phyloP scores from a whole-genome alignment of 768 basidiomycete species.

The Mycena albidolilacea region DNA sequence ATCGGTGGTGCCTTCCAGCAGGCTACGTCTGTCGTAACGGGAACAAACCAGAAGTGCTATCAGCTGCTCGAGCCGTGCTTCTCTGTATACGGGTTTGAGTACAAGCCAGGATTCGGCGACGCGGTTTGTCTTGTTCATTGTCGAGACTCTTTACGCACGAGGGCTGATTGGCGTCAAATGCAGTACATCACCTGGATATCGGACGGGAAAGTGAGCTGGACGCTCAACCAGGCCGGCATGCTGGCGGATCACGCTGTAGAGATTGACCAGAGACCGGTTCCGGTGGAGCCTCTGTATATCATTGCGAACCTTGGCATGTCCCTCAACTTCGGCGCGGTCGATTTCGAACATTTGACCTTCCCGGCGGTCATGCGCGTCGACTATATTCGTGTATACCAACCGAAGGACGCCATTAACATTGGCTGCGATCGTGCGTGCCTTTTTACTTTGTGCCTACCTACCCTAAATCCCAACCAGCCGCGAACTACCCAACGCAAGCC shows the following conservation, averaged over 20 bases:
- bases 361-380: conserved; percentile 78
- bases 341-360: conserved; percentile 79
- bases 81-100: conserved; percentile 86
- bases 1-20: conserved; percentile 87
- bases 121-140: conserved; percentile 58
- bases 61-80: conserved; percentile 64
- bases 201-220: conserved; percentile 76
- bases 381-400: conserved; percentile 94
- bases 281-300: conserved; percentile 92
- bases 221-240: conserved; percentile 74
- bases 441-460: too few species aligned
- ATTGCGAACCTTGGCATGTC: conserved; percentile 92
- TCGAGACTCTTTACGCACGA: not conserved
- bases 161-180: conserved; percentile 13
- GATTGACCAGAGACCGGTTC: conserved; percentile 78
- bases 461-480: conserved; percentile 45
- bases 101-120: conserved; percentile 73
- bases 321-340: conserved; percentile 78
- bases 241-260: conserved; percentile 67
- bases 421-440: conserved; percentile 76
- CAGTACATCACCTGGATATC: conserved; percentile 89
- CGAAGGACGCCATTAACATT: conserved; percentile 74
- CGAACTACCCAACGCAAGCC: conserved; percentile 80
- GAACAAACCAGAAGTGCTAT: conserved; percentile 82
- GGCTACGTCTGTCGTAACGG: conserved; percentile 79